Evolutionary conservation across 2,329 filamentous ascomycete genomes (phyloP), one percentile per base, ranked within the genome.

Genomic region (Orbilia ellipsospora): DNA sequence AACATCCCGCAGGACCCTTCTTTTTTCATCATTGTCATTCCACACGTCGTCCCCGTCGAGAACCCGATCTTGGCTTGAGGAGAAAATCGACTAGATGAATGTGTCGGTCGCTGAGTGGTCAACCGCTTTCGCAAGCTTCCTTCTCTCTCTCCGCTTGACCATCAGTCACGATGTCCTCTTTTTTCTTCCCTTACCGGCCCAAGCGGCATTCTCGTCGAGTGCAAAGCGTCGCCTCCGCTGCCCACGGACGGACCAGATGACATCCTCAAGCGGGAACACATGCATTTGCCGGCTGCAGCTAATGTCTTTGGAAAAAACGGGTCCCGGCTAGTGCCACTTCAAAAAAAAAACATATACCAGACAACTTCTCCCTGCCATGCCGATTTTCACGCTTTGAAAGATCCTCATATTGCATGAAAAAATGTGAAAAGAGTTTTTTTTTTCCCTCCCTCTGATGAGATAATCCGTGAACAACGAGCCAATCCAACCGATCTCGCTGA

Each of bases 261-360:
- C 72, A 75, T 74, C 16, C 64, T 69, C 64, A 63, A 75, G 72
- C 72, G 72, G 72, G 72, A 75, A 75, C 72, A 63, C 72, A 75
- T 63, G 72, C 72, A 75, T 75, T 63, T 51, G 40, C 64, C 70
- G 70, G 63, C 70, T 74, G 70, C 70, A 74, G 62, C 70, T 74
- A 66, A 44, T 73, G 55, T 68, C 62, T 74, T 74, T 74, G 51
- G 63, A 36, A 36, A 36, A 36, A 57, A 73, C 57, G 63, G 69
- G 63, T 60, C 50, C 44, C 63, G 62, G 69, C 55, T 59, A 48
- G 69, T 54, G 57, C 62, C 62, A 68, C 70, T 36, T 44, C 6
- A 26, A 28, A 54, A 26, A 54, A n/a, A n/a, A n/a, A n/a, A n/a
- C n/a, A n/a, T n/a, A 54, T 26, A 54, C 12, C 6, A 26, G 2